A percentile compares a stretch with the other conserved stretches of the same genome.
These are phyloP conservation scores for Ceratocystis cubensis DNA, from an alignment of 2,329 filamentous ascomycete species.

Conservation along the genomic window DNA sequence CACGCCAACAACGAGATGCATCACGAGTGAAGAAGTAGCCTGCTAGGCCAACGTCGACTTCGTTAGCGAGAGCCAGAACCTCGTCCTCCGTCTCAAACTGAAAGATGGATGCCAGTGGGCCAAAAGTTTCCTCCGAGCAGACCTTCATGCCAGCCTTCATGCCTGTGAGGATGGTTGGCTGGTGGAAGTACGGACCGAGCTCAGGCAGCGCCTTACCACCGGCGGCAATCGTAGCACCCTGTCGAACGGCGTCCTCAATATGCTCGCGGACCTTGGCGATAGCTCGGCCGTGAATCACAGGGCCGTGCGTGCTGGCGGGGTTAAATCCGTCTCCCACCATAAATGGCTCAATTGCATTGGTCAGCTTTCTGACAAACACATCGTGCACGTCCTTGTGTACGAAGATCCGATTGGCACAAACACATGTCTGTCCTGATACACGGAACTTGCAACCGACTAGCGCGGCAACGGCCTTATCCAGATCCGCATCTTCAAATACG, in stretches of 20 bases:
- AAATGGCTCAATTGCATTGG: constrained; percentile 43
- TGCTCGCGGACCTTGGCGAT: constrained; percentile 49
- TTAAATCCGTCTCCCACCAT: constrained; percentile 46
- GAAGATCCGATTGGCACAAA: constrained; percentile 50
- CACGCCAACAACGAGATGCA: constrained; percentile 32
- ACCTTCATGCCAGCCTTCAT: constrained; percentile 56
- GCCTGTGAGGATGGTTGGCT: constrained; percentile 54
- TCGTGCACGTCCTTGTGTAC: constrained; percentile 49
- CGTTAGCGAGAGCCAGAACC: constrained; percentile 53
- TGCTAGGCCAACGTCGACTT: constrained; percentile 54
- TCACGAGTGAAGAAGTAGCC: constrained; percentile 55
- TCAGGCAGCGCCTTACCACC: constrained; percentile 47
- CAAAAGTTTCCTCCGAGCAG: constrained; percentile 58
- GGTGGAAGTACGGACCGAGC: constrained; percentile 55
- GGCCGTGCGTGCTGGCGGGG: constrained; percentile 45
- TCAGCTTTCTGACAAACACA: constrained; percentile 37
- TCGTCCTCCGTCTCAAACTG: constrained; percentile 58
- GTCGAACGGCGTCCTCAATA: constrained; percentile 48
- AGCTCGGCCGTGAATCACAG: constrained; percentile 53
- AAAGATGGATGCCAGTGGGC: constrained; percentile 57
- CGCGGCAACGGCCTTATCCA: constrained; percentile 53
- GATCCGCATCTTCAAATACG: constrained; percentile 60
- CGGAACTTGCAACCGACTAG: constrained; percentile 60
- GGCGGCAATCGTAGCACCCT: constrained; percentile 45
- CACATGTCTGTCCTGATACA: constrained; percentile 59